Conservation (phyloP, 495 filamentous ascomycete species). For the Aspergillus nanangensis region DNA sequence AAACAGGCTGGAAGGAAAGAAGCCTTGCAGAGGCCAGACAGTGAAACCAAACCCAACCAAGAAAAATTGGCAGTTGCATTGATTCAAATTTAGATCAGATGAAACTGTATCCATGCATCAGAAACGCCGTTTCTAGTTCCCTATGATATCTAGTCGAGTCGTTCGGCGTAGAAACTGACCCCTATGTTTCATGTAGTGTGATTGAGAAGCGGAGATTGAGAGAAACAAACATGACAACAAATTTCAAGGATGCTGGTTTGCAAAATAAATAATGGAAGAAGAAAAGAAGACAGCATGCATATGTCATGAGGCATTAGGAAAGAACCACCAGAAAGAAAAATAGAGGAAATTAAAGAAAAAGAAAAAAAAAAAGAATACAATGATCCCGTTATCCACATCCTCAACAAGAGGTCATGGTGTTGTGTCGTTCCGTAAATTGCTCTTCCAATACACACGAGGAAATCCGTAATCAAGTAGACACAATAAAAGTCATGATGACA, state of each 20-base stretch:
- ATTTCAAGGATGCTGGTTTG: not conserved
- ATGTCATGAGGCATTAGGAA: no score
- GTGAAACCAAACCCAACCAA: no score
- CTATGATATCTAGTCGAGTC: not conserved
- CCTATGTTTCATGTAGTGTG: not conserved
- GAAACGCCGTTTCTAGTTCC: not conserved
- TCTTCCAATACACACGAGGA: no score
- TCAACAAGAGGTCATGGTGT: not conserved
- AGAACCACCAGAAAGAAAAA: constrained; percentile 1
- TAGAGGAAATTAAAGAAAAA: not conserved
- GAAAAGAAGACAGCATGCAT: not conserved
- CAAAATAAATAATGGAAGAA: not conserved
- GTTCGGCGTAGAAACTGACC: not conserved
- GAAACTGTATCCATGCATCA: no score
- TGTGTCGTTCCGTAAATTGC: no score
- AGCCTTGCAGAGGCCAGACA: no score
- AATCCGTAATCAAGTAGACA: no score
- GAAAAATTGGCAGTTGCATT: no score
- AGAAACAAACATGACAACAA: not conserved
- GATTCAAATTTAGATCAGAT: no score
- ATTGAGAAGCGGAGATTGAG: not conserved
- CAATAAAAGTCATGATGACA: no score
- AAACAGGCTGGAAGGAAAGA: no score
- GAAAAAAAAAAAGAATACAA: not conserved
- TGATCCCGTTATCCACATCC: not conserved